Conservation (phyloP, 2,329 filamentous ascomycete genomes). For the Dothideomycetes sp. region DNA sequence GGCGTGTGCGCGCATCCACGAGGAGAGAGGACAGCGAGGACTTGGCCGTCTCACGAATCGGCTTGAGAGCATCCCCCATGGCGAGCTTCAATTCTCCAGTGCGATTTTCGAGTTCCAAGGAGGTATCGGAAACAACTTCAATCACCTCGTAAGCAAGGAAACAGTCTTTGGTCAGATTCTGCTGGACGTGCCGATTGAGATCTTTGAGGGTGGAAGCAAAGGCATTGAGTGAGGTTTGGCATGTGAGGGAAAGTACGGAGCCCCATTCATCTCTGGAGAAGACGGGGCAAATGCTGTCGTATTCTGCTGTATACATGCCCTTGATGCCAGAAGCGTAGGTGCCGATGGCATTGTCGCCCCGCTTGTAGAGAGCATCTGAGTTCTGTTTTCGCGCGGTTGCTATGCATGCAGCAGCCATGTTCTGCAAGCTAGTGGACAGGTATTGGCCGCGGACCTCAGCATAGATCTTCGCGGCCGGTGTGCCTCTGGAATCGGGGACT, state of each 20-base stretch:
- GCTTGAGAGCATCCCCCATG: constrained; percentile 75
- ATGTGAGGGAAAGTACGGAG: constrained; percentile 66
- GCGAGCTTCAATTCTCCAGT: constrained; percentile 78
- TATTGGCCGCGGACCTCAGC: constrained; percentile 79
- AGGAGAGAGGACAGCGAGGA: constrained; percentile 71
- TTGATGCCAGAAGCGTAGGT: constrained; percentile 83
- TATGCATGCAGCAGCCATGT: constrained; percentile 72
- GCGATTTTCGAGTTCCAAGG: constrained; percentile 65
- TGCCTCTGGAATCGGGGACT: constrained; percentile 36
- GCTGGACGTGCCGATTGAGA: constrained; percentile 79
- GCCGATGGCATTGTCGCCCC: constrained; percentile 82
- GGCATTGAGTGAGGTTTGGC: constrained; percentile 65
- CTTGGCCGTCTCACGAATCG: constrained; percentile 85
- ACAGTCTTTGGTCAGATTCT: constrained; percentile 80
- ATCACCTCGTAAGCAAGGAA: constrained; percentile 93
- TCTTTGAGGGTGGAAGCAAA: constrained; percentile 79
- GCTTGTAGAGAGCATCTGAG: constrained; percentile 71
- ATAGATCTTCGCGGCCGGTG: constrained; percentile 70
- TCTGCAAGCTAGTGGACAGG: constrained; percentile 69
- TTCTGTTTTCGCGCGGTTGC: constrained; percentile 68
- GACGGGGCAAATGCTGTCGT: constrained; percentile 79
- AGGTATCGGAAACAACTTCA: constrained; percentile 73
- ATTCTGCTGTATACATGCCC: constrained; percentile 75
- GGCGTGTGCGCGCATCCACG: constrained; percentile 67
- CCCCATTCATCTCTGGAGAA: constrained; percentile 82